A percentile compares a stretch with the other conserved stretches of the same genome.
Evolutionary conservation across 768 basidiomycete species (phyloP).

Genomic region (Daedaleopsis nitida): DNA sequence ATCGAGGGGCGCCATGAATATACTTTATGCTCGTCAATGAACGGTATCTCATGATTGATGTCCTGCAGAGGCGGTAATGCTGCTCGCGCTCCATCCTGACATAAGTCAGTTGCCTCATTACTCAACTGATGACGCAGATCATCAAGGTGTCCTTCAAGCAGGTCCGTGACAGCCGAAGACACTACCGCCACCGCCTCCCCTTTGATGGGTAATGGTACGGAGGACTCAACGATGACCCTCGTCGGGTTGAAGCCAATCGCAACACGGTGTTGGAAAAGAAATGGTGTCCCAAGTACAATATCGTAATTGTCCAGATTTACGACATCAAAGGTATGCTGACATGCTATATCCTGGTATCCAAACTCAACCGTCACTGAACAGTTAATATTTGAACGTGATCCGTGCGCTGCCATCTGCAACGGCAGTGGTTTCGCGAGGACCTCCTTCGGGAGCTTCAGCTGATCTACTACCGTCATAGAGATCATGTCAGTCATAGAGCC

Average conservation of each 20-base stretch:
- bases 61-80: slow-evolving; percentile 20
- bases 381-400: slow-evolving; percentile 30
- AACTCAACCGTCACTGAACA: slow-evolving; percentile 14
- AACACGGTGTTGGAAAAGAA: slow-evolving; percentile 22
- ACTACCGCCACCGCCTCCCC: slow-evolving; percentile 7
- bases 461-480: slow-evolving; percentile 30
- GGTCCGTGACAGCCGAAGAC: slow-evolving; percentile 5
- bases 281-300: slow-evolving; percentile 30
- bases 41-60: slow-evolving; percentile 25
- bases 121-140: slow-evolving; percentile 9
- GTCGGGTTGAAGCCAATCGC: slow-evolving; percentile 19
- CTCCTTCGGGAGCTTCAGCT: slow-evolving; percentile 18
- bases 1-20: slow-evolving; percentile 22
- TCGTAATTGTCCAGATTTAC: slow-evolving; percentile 27
- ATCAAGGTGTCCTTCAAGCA: slow-evolving; percentile 15
- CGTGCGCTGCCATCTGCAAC: slow-evolving; percentile 33
- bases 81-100: slow-evolving; percentile 12
- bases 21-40: slow-evolving; percentile 20
- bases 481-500: slow-evolving; percentile 36
- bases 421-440: slow-evolving; percentile 29
- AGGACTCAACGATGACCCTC: neutral
- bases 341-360: slow-evolving; percentile 7
- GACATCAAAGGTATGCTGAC: slow-evolving; percentile 5
- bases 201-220: slow-evolving; percentile 1
- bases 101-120: slow-evolving; percentile 16